Evolutionary conservation across 352 stramenopile genomes (phyloP), one percentile per base, ranked within the genome.

Genomic region (Phytophthora citricola): DNA sequence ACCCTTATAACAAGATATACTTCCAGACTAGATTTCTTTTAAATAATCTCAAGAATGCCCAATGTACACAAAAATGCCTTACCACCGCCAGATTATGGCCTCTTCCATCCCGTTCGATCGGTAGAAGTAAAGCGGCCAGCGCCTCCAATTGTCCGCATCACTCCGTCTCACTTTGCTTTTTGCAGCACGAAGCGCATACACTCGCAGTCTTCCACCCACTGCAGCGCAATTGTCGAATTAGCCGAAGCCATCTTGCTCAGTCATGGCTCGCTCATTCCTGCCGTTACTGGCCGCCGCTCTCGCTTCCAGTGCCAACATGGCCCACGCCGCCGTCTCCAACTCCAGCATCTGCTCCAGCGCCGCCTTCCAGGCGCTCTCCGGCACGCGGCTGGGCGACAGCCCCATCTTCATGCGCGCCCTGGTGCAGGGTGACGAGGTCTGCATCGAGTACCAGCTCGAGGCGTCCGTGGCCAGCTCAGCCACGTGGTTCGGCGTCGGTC

Each of bases 401-500:
- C 85, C 85, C 47, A 73, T 93, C 49, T 72, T 78, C 66, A 53
- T 92, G 48, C 83, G 83, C 47, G 79, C 83, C 6, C 63, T 92
- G 27, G 59, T 91, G 10, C 59, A 81, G 46, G 85, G 67, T 26
- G 72, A 83, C 34, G 70, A 90, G 41, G 72, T 89, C 17, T 92
- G 85, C 56, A 64, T 93, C 51, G 73, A 93, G 66, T 90, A 90
- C 59, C 66, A 78, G 58, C 62, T 91, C 31, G 71, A 75, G 22
- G 44, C 79, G 14, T 68, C 71, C 1, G 67, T 81, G 6, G 60
- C 75, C 10, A 76, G 61, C n/a, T 48, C 62, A 1, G 74, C 76
- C 5, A 65, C 60, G 24, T 95, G 83, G 85, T 85, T 93, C 54
- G 81, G 69, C 29, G 84, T 94, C 34, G 83, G 85, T 1, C 65